A percentile compares a stretch with the other conserved stretches of the same genome.
These are phyloP conservation scores for Auricularia cornea DNA, from an alignment of 768 basidiomycete species.

Conservation along the genomic window DNA sequence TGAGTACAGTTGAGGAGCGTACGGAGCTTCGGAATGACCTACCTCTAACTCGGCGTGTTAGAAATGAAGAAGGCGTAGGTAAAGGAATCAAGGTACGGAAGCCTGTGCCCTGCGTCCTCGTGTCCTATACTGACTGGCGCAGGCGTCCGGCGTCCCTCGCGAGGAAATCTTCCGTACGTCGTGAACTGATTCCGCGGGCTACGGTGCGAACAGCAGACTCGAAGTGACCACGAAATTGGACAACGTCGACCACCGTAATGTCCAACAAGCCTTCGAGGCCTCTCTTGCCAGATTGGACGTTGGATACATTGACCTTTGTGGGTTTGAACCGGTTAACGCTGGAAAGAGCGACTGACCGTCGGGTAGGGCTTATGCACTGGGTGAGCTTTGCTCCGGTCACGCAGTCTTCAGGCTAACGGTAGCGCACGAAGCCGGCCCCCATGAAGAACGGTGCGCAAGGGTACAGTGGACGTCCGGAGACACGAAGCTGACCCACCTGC, in stretches of 20 bases:
- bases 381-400: slow-evolving; percentile 44
- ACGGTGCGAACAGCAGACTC: background rate
- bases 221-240: slow-evolving; percentile 45
- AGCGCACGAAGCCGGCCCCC: background rate
- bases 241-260: slow-evolving; percentile 52
- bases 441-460: slow-evolving; percentile 1
- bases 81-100: slow-evolving; percentile 45
- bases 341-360: background rate
- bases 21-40: no score
- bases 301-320: slow-evolving; percentile 74
- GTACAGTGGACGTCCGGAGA: no score
- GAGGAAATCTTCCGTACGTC: slow-evolving; percentile 50
- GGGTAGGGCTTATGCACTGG: slow-evolving; percentile 64
- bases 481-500: background rate
- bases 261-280: slow-evolving; percentile 52
- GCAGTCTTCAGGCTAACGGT: slow-evolving; percentile 4
- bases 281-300: slow-evolving; percentile 62
- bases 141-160: slow-evolving; percentile 63
- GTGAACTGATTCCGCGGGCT: background rate
- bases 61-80: slow-evolving; percentile 76
- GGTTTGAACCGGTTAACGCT: slow-evolving; percentile 16
- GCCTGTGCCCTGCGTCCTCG: background rate
- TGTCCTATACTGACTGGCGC: background rate
- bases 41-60: background rate
- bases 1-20: background rate